phyloP scores from a whole-genome alignment of 768 basidiomycete genomes.

The Lyophyllum decastes region DNA sequence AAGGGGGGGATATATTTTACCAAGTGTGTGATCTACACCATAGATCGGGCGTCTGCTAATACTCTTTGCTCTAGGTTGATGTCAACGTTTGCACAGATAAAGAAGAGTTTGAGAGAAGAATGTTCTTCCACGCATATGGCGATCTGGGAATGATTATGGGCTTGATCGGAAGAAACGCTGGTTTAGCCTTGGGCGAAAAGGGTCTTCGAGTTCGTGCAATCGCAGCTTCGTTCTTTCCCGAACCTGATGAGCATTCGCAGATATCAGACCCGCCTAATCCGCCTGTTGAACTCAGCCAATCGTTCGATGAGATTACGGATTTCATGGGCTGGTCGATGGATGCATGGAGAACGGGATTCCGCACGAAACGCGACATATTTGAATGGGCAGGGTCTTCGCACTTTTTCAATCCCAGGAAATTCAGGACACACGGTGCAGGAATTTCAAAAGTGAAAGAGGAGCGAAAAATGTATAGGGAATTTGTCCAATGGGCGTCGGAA shows the following conservation, averaged over 20 bases:
- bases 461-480: slow-evolving; percentile 61
- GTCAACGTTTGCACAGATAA: slow-evolving; percentile 56
- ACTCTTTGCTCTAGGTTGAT: slow-evolving; percentile 48
- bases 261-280: slow-evolving; percentile 42
- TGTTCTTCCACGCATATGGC: slow-evolving; percentile 66
- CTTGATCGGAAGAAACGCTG: slow-evolving; percentile 50
- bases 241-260: slow-evolving; percentile 18
- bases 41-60: not conserved
- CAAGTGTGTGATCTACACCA: slow-evolving; percentile 31
- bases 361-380: slow-evolving; percentile 53
- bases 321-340: slow-evolving; percentile 63
- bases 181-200: slow-evolving; percentile 49
- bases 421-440: slow-evolving; percentile 36
- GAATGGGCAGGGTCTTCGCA: slow-evolving; percentile 56
- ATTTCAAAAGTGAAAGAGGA: slow-evolving; percentile 44
- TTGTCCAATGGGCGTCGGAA: slow-evolving; percentile 49
- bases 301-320: slow-evolving; percentile 47
- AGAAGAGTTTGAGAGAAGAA: slow-evolving; percentile 49
- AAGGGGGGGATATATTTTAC: slow-evolving; percentile 38
- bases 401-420: slow-evolving; percentile 48
- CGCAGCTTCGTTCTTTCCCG: not conserved
- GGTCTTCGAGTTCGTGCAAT: slow-evolving; percentile 52
- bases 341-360: slow-evolving; percentile 53
- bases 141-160: slow-evolving; percentile 74
- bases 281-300: slow-evolving; percentile 50